phyloP scores from a whole-genome alignment of 2,329 filamentous ascomycete genomes.

The Moelleriella libera region DNA sequence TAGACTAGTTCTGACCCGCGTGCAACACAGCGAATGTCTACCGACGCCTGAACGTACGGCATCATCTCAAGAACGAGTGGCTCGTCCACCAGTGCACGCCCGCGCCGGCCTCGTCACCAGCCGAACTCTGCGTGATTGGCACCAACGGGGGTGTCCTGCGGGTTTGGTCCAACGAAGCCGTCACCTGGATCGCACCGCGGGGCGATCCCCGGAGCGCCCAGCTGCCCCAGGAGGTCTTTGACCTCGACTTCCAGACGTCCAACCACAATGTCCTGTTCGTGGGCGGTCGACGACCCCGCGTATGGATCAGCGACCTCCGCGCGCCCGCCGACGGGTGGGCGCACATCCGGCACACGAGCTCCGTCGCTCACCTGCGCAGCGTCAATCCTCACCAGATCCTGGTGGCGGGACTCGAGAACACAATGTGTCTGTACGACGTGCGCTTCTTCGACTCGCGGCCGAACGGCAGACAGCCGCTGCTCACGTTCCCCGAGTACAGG shows the following conservation, averaged over 20 bases:
- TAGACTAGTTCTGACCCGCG: too few relatives aligned
- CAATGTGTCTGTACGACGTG: conserved; percentile 42
- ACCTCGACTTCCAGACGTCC: conserved; percentile 29
- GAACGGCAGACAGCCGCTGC: conserved; percentile 20
- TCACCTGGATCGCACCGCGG: conserved; percentile 19
- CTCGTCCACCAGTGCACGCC: conserved; percentile 26
- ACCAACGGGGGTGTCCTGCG: conserved; percentile 31
- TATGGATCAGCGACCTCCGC: conserved; percentile 33
- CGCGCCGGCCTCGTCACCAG: conserved; percentile 21
- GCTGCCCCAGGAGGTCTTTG: conserved; percentile 25
- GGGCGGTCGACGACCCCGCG: conserved; percentile 31
- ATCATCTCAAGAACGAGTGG: conserved; percentile 9
- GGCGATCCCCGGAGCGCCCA: not conserved
- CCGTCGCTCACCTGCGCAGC: conserved; percentile 35
- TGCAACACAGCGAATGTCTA: too few relatives aligned
- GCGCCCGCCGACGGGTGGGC: conserved; percentile 17
- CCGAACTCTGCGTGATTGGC: conserved; percentile 30
- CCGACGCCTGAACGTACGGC: too few relatives aligned
- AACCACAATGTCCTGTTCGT: conserved; percentile 32
- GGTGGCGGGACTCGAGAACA: conserved; percentile 33
- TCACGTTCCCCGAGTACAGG: conserved; percentile 33
- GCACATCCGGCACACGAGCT: conserved; percentile 19
- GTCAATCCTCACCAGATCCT: conserved; percentile 35
- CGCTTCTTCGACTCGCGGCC: conserved; percentile 22
- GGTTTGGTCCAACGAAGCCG: conserved; percentile 16